Base-by-base conservation (phyloP, 129 eudicot species). In the Lonicera japonica region DNA sequence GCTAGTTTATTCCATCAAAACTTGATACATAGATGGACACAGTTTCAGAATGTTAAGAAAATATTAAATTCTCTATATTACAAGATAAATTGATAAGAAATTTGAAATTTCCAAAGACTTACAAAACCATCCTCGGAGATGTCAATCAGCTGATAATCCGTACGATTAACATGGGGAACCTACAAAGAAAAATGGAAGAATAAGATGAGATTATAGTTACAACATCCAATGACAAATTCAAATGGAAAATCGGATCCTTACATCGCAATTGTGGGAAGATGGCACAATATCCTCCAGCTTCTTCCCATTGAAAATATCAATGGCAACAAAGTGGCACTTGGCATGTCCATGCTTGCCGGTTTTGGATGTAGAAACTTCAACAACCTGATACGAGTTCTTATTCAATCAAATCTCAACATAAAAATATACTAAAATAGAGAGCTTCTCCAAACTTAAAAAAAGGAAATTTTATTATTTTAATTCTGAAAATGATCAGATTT, bases 261-360 rank as follows among this genome's bases (percentile, higher is more conserved):
- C 84, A 65, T 79, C 84, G 74, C 84, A 79, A 54, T 79, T 79
- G 70, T 79, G 84, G 21, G 80, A 79, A 25, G 84, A 79, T 0
- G 80, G 83, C 19, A 79, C 83, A 65, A 74, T 79, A 69, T 79
- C 84, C 61, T 79, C 84, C 9, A 79, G 80, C 77, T 79, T 79
- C 73, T 79, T 79, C 53, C 76, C 75, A 24, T 67, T 79, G 22
- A 79, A 79, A 23, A 79, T 73, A 55, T 79, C 84, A 66, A 79
- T 79, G 11, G 69, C 79, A 36, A 79, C 84, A 74, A 79, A 79
- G 73, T 79, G 84, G 61, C 84, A 79, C 45, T 79, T 79, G 25
- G 80, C 83, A 65, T 78, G 83, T 0, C 79, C 76, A 10, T 78
- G 83, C 79, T 68, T 78, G 54, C 83, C 83, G 4, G 77, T 79